These are phyloP conservation scores for Wickerhamiella slavikovae DNA, from an alignment of 805 yeast genomes.

Conservation along the genomic window DNA sequence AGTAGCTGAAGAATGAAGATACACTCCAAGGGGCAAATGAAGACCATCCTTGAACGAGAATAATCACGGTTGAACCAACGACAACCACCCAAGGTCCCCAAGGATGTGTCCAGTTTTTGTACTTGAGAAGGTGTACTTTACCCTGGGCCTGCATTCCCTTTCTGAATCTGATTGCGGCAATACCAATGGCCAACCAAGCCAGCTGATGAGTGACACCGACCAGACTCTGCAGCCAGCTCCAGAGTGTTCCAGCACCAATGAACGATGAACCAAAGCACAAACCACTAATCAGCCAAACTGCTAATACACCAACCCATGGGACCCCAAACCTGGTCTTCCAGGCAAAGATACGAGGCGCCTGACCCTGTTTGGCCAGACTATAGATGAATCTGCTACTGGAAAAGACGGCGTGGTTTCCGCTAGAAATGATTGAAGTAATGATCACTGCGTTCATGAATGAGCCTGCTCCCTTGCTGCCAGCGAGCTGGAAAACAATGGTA, in stretches of 20 bases:
- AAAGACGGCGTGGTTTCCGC: conserved; percentile 45
- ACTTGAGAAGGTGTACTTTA: conserved; percentile 23
- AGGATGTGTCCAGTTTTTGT: conserved; percentile 32
- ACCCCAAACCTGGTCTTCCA: conserved; percentile 27
- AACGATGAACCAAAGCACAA: conserved; percentile 38
- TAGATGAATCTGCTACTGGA: conserved; percentile 45
- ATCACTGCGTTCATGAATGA: conserved; percentile 40
- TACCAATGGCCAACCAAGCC: conserved; percentile 38
- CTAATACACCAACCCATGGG: conserved; percentile 28
- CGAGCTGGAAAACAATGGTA: conserved; percentile 23
- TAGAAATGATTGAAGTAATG: conserved; percentile 38
- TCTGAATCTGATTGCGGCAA: conserved; percentile 35
- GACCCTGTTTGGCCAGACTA: conserved; percentile 36
- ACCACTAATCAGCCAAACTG: conserved; percentile 35
- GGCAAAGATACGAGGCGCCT: conserved; percentile 32
- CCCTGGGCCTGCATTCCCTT: conserved; percentile 22
- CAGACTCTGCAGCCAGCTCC: conserved; percentile 32
- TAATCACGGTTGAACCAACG: conserved; percentile 25
- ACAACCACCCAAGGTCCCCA: conserved; percentile 31
- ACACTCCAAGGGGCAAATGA: conserved; percentile 46
- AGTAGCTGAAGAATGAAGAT: conserved; percentile 41
- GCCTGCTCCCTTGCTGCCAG: conserved; percentile 25
- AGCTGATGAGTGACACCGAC: conserved; percentile 46
- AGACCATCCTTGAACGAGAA: conserved; percentile 44
- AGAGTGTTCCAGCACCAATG: conserved; percentile 31